Base-by-base conservation (phyloP, 208 protist genomes). In the Phytomonas francai region DNA sequence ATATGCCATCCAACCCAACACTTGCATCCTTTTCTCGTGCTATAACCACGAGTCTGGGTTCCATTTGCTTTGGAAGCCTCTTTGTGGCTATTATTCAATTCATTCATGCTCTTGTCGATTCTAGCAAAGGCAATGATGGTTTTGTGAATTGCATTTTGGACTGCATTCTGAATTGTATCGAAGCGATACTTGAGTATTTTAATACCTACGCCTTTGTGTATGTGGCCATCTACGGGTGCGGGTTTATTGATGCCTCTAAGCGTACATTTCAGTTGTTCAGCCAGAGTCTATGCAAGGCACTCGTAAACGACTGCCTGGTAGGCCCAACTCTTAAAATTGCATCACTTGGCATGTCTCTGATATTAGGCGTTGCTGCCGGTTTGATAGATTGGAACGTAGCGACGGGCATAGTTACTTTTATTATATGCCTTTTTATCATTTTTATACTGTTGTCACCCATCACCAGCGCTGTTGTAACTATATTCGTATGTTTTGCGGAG, bases 151-250 rank as follows among this genome's bases (percentile, higher is more conserved):
- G 78, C 68, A 25, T 77, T 19, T 33, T 76, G n/a, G 66, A 67
- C 29, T 84, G 77, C 68, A 54, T 90, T 30, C 72, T 97, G 28
- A 36, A 63, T 42, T 91, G 78, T 68, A 71, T 97, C 8, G 83
- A 97, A 77, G n/a, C 31, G 30, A 63, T 95, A 14, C 36, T 94
- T 33, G 63, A 92, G 74, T 93, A 92, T 77, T 97, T 97, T 79
- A 97, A 97, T 73, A 81, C 69, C 36, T 97, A 97, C 78, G 94
- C 94, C 33, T 97, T 94, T 75, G 86, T 95, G 27, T 91, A 97
- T 65, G 83, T 97, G 51, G 94, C 92, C 29, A 89, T 97, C 68
- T 97, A 97, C 76, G 94, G 94, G 63, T 93, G 81, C 68, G 74
- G 87, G 16, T 97, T 96, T 79, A 87, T 97, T 68, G 81, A 87